Percentiles rank a stretch among this genome's conserved stretches.
Evolutionary conservation across 208 protist species (phyloP).

Genomic region (Acanthamoeba lenticulata): DNA sequence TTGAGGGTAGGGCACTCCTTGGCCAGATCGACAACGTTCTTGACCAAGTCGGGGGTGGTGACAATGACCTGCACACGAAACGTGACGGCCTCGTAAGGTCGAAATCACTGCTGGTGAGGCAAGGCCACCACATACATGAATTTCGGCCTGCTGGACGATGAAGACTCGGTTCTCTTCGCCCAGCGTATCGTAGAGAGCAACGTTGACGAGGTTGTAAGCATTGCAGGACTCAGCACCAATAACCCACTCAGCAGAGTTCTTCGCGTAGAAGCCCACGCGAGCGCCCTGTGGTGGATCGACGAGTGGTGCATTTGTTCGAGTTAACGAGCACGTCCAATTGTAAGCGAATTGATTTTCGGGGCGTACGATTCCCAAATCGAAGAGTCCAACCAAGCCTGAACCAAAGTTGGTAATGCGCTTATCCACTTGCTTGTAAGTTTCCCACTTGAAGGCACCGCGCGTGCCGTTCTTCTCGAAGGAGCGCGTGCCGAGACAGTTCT

Average conservation of each 20-base stretch:
- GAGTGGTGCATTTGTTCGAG: too few relatives aligned
- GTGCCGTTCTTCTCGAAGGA: slow-evolving; percentile 37
- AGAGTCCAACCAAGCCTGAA: slow-evolving; percentile 38
- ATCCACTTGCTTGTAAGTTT: slow-evolving; percentile 66
- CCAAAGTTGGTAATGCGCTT: slow-evolving; percentile 61
- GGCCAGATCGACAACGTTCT: slow-evolving; percentile 5
- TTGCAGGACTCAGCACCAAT: slow-evolving; percentile 72
- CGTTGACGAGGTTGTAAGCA: slow-evolving; percentile 68
- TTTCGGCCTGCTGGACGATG: slow-evolving; percentile 83
- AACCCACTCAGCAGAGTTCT: slow-evolving; percentile 81
- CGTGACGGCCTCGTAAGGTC: not conserved
- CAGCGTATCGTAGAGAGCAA: slow-evolving; percentile 84
- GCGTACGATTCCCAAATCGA: not conserved
- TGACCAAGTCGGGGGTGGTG: not conserved
- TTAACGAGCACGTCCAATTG: too few relatives aligned
- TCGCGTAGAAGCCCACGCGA: slow-evolving; percentile 77
- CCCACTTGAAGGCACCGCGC: slow-evolving; percentile 20
- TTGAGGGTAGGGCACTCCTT: slow-evolving; percentile 9
- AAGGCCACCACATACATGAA: slow-evolving; percentile 39
- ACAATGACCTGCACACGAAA: not conserved
- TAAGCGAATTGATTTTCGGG: too few relatives aligned
- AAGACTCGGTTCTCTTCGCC: slow-evolving; percentile 79
- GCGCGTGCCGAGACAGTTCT: slow-evolving; percentile 60
- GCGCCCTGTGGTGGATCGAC: too few relatives aligned
- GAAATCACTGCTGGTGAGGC: not conserved